These are phyloP conservation scores for Jackrogersella minutella DNA, from an alignment of 495 filamentous ascomycete genomes.

Conservation along the genomic window DNA sequence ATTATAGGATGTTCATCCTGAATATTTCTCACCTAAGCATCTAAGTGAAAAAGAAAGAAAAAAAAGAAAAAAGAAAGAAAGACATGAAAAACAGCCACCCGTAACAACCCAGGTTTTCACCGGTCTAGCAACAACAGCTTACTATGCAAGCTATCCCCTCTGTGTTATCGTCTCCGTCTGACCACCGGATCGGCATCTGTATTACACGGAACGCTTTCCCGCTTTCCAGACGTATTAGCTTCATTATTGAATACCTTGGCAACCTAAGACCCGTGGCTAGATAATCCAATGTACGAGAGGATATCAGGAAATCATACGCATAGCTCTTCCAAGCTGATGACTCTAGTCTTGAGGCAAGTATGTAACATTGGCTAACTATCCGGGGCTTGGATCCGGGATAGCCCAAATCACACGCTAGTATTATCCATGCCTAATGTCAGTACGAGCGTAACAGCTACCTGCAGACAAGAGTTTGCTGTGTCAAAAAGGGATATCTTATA, in stretches of 20 bases:
- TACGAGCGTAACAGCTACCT: background rate
- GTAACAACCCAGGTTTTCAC: conserved; percentile 3
- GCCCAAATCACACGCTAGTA: conserved; percentile 7
- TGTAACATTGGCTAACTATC: conserved; percentile 15
- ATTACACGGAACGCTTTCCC: conserved; percentile 27
- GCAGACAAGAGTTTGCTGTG: background rate
- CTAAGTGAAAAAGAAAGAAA: conserved; percentile 13
- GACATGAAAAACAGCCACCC: conserved; percentile 11
- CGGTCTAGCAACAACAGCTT: conserved; percentile 13
- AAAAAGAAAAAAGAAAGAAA: conserved; percentile 5
- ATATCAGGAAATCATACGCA: background rate
- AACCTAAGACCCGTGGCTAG: conserved; percentile 1
- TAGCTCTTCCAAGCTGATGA: background rate
- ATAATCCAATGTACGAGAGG: conserved; percentile 8
- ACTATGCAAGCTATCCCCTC: conserved; percentile 6
- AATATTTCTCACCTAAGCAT: conserved; percentile 10
- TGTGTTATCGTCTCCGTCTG: conserved; percentile 24
- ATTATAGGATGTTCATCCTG: conserved; percentile 20
- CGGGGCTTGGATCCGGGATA: background rate
- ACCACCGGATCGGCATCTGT: conserved; percentile 37
- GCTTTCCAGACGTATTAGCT: conserved; percentile 20
- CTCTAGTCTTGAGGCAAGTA: conserved; percentile 9
- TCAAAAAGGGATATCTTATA: background rate
- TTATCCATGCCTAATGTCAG: background rate
- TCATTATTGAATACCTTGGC: conserved; percentile 23